Percentiles rank a stretch among this genome's conserved stretches.
Conservation (phyloP, 2,329 filamentous ascomycete genomes). For the Hymenoscyphus albidus region DNA sequence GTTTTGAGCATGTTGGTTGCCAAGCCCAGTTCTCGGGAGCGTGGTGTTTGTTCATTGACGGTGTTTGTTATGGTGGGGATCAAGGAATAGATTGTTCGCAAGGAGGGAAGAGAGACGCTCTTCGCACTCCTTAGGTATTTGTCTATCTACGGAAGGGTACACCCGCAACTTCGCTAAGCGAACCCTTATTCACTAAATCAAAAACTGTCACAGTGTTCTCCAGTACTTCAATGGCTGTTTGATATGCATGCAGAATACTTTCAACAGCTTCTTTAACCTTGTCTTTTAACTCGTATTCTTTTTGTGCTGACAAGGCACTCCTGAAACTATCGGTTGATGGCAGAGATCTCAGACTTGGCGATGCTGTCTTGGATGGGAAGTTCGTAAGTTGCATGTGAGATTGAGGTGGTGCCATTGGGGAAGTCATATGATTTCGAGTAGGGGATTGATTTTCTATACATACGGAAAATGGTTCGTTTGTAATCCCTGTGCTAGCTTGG, state of each 20-base stretch:
- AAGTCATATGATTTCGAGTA: neutral
- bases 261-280: constrained; percentile 16
- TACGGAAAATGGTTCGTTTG: neutral
- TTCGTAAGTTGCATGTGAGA: neutral
- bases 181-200: too few species aligned
- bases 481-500: neutral
- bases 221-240: constrained; percentile 16
- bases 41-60: neutral
- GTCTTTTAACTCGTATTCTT: constrained; percentile 6
- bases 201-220: constrained; percentile 12
- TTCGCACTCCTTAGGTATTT: too few species aligned
- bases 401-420: neutral
- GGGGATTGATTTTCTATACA: neutral
- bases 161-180: too few species aligned
- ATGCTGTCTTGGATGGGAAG: neutral
- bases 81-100: too few species aligned
- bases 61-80: too few species aligned
- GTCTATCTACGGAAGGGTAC: too few species aligned
- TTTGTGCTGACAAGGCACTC: constrained; percentile 16
- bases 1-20: neutral
- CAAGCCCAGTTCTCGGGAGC: neutral
- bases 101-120: too few species aligned
- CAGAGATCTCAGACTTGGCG: constrained; percentile 12
- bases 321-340: constrained; percentile 20
- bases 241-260: constrained; percentile 18